Conservation (phyloP, 2,329 filamentous ascomycete genomes). For the Venturia effusa region DNA sequence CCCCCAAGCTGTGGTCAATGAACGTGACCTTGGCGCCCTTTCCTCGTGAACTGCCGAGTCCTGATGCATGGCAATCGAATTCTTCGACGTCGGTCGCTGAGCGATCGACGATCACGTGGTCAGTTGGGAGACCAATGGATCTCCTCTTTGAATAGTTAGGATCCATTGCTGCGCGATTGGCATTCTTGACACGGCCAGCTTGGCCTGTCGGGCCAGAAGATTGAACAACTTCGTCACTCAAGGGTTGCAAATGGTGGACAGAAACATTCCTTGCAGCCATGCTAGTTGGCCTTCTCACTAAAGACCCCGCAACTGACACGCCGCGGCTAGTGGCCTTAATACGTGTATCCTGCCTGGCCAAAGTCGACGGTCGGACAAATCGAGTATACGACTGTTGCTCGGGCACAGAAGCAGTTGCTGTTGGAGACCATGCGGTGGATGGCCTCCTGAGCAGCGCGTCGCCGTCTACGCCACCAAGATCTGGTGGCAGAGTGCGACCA, state of each 20-base stretch:
- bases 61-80: not conserved
- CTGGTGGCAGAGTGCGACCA: not conserved
- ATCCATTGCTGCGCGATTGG: not conserved
- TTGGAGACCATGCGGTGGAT: not conserved
- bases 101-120: not conserved
- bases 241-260: not conserved
- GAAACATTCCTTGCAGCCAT: not conserved
- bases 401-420: not conserved
- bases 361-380: not conserved
- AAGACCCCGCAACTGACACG: not conserved
- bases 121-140: not conserved
- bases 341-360: not conserved
- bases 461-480: not conserved
- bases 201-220: not conserved
- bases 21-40: not conserved
- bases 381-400: not conserved
- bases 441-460: not conserved
- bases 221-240: not conserved
- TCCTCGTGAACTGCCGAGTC: not conserved
- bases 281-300: not conserved
- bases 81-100: not conserved
- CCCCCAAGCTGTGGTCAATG: not conserved
- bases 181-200: not conserved
- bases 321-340: not conserved
- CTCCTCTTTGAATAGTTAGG: not conserved